A percentile compares a stretch with the other conserved stretches of the same genome.
Evolutionary conservation across 768 basidiomycete genomes (phyloP).

Genomic region (Boletus barrowsii): DNA sequence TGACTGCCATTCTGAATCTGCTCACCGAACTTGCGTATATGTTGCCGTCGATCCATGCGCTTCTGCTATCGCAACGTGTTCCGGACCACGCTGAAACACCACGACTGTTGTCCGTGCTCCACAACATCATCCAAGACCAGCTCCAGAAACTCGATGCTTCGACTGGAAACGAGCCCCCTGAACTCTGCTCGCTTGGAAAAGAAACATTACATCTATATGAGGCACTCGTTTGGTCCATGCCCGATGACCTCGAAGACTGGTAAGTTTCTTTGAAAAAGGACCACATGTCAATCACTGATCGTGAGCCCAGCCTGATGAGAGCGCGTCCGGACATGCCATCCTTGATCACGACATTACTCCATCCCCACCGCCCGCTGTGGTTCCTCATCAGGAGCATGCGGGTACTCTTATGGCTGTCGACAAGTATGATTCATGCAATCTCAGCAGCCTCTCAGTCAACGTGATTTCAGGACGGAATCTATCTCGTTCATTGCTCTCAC

Average conservation of each 20-base stretch:
- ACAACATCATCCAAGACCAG: slow-evolving; percentile 40
- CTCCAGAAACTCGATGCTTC: slow-evolving; percentile 34
- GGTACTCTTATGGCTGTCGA: slow-evolving; percentile 53
- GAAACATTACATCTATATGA: slow-evolving; percentile 52
- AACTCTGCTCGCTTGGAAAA: slow-evolving; percentile 34
- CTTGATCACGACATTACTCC: slow-evolving; percentile 47
- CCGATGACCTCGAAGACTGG: slow-evolving; percentile 42
- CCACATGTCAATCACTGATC: not conserved
- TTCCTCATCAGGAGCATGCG: slow-evolving; percentile 47
- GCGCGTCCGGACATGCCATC: slow-evolving; percentile 38
- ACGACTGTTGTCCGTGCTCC: slow-evolving; percentile 39
- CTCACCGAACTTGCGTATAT: slow-evolving; percentile 44
- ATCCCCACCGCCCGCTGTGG: slow-evolving; percentile 48
- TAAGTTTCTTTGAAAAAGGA: slow-evolving; percentile 11
- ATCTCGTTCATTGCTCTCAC: slow-evolving; percentile 41
- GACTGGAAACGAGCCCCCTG: slow-evolving; percentile 21
- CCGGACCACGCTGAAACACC: slow-evolving; percentile 27
- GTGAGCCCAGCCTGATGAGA: slow-evolving; percentile 37
- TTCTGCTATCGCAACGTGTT: slow-evolving; percentile 33
- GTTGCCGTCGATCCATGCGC: slow-evolving; percentile 45
- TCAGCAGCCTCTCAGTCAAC: slow-evolving; percentile 6
- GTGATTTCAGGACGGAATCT: slow-evolving; percentile 40
- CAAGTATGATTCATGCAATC: slow-evolving; percentile 29
- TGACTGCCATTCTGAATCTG: slow-evolving; percentile 54
- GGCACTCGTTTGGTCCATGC: slow-evolving; percentile 46